Evolutionary conservation across 345 rosid genomes (phyloP), one percentile per base, ranked within the genome.

Genomic region (Pugionium dolabratum): DNA sequence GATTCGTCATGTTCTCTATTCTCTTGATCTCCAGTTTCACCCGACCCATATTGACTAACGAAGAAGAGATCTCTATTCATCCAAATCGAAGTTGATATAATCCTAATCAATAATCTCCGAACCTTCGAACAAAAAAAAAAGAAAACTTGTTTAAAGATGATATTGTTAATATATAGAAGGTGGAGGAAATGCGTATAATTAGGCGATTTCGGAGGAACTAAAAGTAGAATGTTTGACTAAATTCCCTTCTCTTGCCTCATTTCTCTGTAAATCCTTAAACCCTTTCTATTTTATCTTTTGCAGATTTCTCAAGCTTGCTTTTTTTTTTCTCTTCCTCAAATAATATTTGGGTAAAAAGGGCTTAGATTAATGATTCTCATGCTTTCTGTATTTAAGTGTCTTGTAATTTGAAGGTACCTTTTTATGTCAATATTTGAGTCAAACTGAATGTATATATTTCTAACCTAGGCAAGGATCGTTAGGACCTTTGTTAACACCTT

Each of bases 1-100:
- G 82, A 66, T 88, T 88, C 0, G 85, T 86, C n/a, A 8, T 81
- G 81, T 83, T 88, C 72, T 90, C 96, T 77, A 90, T 83, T 69
- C 84, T 86, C 78, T 86, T 90, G 54, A 90, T 84, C 74, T 82
- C 84, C 7, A 90, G 53, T 64, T 88, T 88, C 41, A 84, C 95
- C 6, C 95, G 87, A 45, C 97, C 95, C 95, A 84, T 84, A 39
- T 56, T 33, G 51, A 41, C 5, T 4, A 62, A 35, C 1, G 50
- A 47, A 30, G 9, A 36, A 55, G 62, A 29, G n/a, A 7, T 46
- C 30, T 30, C 9, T 7, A 4, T 44, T 61, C 62, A 52, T 61
- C 67, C 67, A 29, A 44, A 34, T 35, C 11, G 4, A 11, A 6
- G 5, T 34, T 62, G 28, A 28, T 59, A 7, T 27, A 50, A 34